These are phyloP conservation scores for Cymbopogon citratus DNA, from an alignment of 176 grass and related monocot species.

Conservation along the genomic window DNA sequence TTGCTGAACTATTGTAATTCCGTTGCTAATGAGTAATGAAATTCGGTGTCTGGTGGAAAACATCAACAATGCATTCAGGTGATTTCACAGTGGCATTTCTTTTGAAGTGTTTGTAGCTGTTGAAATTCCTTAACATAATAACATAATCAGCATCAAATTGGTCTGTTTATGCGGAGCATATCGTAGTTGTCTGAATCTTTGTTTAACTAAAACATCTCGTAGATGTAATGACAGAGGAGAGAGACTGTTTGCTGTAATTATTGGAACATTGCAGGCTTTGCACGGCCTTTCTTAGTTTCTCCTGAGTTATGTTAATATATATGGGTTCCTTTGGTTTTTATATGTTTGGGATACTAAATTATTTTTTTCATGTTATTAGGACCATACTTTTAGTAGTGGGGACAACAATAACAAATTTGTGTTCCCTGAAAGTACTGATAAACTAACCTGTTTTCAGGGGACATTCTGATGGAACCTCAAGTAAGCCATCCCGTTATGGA, in stretches of 20 bases:
- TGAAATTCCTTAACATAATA: background rate
- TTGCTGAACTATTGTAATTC: too few species aligned
- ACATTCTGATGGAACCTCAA: slow-evolving; percentile 8
- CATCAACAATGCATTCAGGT: background rate
- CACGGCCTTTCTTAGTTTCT: background rate
- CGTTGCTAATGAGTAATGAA: too few species aligned
- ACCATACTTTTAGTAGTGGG: background rate
- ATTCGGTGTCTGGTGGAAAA: background rate
- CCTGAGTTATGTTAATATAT: background rate
- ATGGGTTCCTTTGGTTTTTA: background rate
- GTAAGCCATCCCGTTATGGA: slow-evolving; percentile 13
- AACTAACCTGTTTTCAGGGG: slow-evolving; percentile 30
- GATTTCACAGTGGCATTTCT: background rate
- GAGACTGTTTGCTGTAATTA: background rate
- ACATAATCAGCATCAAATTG: background rate
- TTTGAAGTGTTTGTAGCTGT: background rate
- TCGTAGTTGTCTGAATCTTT: background rate
- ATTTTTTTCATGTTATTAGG: background rate
- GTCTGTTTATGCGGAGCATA: background rate
- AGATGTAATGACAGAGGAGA: background rate
- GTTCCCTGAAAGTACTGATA: background rate
- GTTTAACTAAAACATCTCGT: background rate
- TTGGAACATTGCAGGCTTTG: background rate
- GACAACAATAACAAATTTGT: background rate
- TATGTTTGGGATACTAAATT: background rate